Evolutionary conservation across 192 early-diverging fungal species (phyloP), one percentile per base, ranked within the genome.

Genomic region (Dissophora ornata): DNA sequence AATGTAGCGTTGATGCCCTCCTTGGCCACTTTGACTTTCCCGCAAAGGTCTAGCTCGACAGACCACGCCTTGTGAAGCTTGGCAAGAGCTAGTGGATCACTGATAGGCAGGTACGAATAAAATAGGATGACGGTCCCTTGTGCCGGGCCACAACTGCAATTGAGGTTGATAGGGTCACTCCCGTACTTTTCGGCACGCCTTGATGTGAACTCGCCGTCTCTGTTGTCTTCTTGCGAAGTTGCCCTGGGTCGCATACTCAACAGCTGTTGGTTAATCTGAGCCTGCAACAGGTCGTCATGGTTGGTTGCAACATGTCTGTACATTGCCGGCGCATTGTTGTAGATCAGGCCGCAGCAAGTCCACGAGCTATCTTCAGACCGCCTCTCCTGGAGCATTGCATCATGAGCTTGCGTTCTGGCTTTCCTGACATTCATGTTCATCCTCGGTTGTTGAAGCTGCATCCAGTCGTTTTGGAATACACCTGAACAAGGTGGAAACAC

Each of bases 1-100:
- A 90, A 57, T 0, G 90, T 92, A 22, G 85, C 82, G 71, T 92
- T 92, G 62, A 90, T 75, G 11, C 90, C 90, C 61, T 92, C 90
- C 1, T 9, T 55, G 0, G 86, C 82, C 12, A 92, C 48, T 25
- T 81, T 81, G 44, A 87, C 75, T 45, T 87, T 87, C 18, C 86
- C 86, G 28, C 63, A 79, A 26, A 87, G 62, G 7, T 32, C 64
- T 2, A 60, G 44, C 22, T 79, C 38, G 13, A n/a, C 40, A n/a
- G 78, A 80, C 49, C 66, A 62, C n/a, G 62, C 19, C 25, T 75
- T 65, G 48, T 85, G 84, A 6, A 68, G 50, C 10, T 64, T 38
- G 10, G 86, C 84, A 19, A 85, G 50, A 0, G 49, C 36, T 13
- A 63, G n/a, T 4, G 86, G 80, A 25, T 83, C 62, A 6, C 40